These are phyloP conservation scores for Strobilomyces dryophilus DNA, from an alignment of 768 basidiomycete genomes.

Conservation along the genomic window DNA sequence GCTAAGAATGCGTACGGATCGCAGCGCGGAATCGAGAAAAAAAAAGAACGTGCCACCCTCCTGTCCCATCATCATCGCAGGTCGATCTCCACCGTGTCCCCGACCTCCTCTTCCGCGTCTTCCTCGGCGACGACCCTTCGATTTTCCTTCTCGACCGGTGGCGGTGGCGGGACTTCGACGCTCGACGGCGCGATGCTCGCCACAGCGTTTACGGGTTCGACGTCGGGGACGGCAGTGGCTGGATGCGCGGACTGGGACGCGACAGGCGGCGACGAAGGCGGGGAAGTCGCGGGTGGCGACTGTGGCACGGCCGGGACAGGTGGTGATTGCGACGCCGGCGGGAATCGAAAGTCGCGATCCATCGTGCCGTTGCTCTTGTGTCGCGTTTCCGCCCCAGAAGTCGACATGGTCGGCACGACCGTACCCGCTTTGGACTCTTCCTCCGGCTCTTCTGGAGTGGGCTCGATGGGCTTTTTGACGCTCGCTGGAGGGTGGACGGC, in stretches of 20 bases:
- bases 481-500: constrained; percentile 44
- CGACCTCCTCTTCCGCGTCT: constrained; percentile 67
- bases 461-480: constrained; percentile 38
- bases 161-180: constrained; percentile 77
- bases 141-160: constrained; percentile 71
- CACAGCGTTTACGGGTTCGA: constrained; percentile 13
- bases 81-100: constrained; percentile 72
- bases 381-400: constrained; percentile 13
- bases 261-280: constrained; percentile 23
- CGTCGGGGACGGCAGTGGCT: background rate
- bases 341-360: constrained; percentile 75
- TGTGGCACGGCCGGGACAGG: constrained; percentile 5
- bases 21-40: background rate
- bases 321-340: constrained; percentile 27
- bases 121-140: constrained; percentile 44
- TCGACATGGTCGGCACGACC: constrained; percentile 20
- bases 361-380: constrained; percentile 67
- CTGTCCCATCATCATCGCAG: constrained; percentile 40
- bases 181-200: constrained; percentile 53
- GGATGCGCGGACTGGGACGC: constrained; percentile 19
- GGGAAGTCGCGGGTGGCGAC: constrained; percentile 25
- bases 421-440: constrained; percentile 33
- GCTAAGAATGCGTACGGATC: background rate
- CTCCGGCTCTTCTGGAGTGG: constrained; percentile 42
- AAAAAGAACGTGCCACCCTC: background rate